Conservation (phyloP, 2,329 filamentous ascomycete genomes). For the Sporothrix brasiliensis region DNA sequence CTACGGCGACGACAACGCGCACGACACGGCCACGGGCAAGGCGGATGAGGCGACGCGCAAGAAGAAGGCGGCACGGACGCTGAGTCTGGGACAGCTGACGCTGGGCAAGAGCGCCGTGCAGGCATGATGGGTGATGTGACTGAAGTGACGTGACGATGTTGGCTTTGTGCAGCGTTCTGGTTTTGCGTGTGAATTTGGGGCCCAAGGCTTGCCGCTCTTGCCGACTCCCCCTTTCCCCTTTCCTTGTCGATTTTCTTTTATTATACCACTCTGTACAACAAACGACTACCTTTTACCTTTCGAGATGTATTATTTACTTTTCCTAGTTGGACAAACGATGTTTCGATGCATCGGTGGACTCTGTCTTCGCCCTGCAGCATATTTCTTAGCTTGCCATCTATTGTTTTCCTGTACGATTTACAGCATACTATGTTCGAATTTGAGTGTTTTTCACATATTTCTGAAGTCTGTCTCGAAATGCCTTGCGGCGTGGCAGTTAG, state of each 20-base stretch:
- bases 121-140: slow-evolving; percentile 19
- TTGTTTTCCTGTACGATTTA: not conserved
- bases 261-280: slow-evolving; percentile 22
- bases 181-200: not conserved
- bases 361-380: not conserved
- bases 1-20: slow-evolving; percentile 39
- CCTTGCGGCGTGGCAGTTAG: not conserved
- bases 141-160: slow-evolving; percentile 2
- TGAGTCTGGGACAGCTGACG: slow-evolving; percentile 66
- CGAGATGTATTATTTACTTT: slow-evolving; percentile 1
- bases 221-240: no score
- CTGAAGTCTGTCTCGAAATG: not conserved
- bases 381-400: not conserved
- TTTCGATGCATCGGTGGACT: not conserved
- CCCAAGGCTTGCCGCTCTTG: no score
- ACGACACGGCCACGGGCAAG: slow-evolving; percentile 33
- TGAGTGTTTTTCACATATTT: not conserved
- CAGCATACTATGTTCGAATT: not conserved
- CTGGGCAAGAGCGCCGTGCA: slow-evolving; percentile 36
- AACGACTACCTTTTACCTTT: slow-evolving; percentile 16
- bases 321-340: not conserved
- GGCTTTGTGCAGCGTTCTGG: not conserved
- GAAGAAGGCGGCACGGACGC: slow-evolving; percentile 62
- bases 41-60: slow-evolving; percentile 40
- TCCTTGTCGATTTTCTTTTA: slow-evolving; percentile 19